These are phyloP conservation scores for Fistulifera pelliculosa DNA, from an alignment of 108 stramenopile genomes.

Conservation along the genomic window DNA sequence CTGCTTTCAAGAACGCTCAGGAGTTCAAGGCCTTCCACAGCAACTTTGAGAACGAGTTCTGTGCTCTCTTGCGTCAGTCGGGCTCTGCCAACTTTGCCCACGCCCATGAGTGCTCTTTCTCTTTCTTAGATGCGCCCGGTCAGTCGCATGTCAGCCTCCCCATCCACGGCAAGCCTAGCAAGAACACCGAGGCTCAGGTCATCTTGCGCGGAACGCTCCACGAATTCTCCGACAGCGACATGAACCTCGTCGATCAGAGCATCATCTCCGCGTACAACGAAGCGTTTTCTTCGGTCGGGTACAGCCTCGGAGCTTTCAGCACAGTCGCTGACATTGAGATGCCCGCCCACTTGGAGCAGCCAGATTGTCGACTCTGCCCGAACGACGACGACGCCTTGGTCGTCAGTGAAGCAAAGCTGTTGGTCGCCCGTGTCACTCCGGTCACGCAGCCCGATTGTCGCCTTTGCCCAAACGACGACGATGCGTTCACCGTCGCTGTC, in stretches of 20 bases:
- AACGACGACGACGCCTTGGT: neutral
- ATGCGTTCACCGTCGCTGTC: neutral
- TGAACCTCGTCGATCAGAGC: neutral
- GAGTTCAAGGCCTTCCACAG: neutral
- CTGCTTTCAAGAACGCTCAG: too few relatives aligned
- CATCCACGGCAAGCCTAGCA: neutral
- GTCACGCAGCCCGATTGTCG: neutral
- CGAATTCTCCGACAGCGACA: neutral
- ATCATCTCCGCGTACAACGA: neutral
- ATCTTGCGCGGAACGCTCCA: neutral
- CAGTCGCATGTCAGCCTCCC: too few relatives aligned
- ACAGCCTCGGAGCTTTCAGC: neutral
- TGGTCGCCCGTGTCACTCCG: neutral
- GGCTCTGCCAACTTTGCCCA: neutral
- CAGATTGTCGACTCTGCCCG: neutral
- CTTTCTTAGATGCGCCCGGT: neutral
- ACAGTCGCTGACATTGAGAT: neutral
- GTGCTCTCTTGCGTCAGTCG: neutral
- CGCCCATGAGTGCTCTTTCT: constrained; percentile 1
- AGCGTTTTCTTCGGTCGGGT: neutral
- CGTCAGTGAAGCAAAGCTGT: neutral
- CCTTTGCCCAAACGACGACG: neutral
- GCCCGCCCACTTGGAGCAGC: neutral
- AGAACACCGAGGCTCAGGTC: constrained; percentile 1
- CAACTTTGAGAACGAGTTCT: constrained; percentile 2